Conservation (phyloP, 306 rosid species). For the Luffa acutangula region DNA sequence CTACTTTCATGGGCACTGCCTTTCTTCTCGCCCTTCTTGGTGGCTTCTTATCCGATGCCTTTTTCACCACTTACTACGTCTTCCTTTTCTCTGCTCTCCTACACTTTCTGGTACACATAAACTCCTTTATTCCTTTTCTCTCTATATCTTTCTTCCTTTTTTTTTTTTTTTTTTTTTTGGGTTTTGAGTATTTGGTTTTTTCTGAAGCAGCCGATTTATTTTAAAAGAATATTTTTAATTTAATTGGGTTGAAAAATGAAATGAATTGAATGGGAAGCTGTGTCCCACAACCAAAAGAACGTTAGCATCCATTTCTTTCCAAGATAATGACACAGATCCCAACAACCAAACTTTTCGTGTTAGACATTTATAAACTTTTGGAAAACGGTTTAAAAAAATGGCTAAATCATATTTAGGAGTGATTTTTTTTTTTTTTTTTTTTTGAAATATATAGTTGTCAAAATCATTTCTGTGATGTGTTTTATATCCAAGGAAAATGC, state of each 20-base stretch:
- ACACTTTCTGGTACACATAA: slow-evolving; percentile 45
- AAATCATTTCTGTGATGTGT: no score
- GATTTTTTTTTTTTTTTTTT: no score
- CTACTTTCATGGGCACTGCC: slow-evolving; percentile 80
- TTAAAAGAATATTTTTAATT: no score
- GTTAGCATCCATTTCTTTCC: not conserved
- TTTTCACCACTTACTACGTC: slow-evolving; percentile 51
- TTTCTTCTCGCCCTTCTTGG: slow-evolving; percentile 83
- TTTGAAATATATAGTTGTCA: no score
- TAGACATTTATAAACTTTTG: no score
- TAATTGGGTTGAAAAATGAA: not conserved
- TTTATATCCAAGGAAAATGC: no score
- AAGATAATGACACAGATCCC: not conserved
- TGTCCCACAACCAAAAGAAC: not conserved
- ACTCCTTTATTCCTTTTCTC: not conserved
- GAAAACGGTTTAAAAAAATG: no score
- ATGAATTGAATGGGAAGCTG: not conserved
- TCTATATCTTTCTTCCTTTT: no score
- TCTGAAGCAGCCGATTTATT: not conserved
- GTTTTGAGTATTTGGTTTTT: no score
- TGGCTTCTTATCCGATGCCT: slow-evolving; percentile 71
- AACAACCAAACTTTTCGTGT: not conserved
- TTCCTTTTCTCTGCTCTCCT: slow-evolving; percentile 49
- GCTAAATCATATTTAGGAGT: no score
- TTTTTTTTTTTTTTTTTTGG: not conserved